Conservation (phyloP, 208 protist genomes). For the Histomonas meleagridis region DNA sequence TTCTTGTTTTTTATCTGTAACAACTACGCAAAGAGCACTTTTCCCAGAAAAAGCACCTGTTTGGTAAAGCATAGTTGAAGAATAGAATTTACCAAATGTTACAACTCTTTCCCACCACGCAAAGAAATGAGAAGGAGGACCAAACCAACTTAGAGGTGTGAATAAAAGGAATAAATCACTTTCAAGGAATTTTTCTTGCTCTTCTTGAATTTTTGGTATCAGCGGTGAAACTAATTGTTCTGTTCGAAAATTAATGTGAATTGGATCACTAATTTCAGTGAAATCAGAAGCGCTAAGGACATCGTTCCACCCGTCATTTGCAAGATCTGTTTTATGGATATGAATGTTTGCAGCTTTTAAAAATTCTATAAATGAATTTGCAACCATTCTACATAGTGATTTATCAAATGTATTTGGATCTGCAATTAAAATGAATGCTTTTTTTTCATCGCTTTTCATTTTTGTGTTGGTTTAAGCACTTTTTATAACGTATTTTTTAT, state of each 20-base stretch:
- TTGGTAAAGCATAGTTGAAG: background rate
- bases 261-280: background rate
- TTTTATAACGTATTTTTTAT: too few relatives aligned
- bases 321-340: background rate
- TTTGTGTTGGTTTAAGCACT: too few relatives aligned
- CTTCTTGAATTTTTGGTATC: background rate
- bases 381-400: background rate
- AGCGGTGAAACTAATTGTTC: background rate
- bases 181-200: background rate
- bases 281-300: background rate
- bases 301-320: background rate
- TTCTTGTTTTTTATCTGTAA: background rate
- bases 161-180: background rate
- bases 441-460: too few relatives aligned
- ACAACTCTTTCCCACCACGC: background rate
- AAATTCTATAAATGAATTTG: background rate
- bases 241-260: background rate
- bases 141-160: background rate
- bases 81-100: background rate
- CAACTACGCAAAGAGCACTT: background rate
- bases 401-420: background rate
- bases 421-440: background rate
- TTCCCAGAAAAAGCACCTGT: background rate
- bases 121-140: background rate
- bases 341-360: background rate